Evolutionary conservation across 768 basidiomycete genomes (phyloP).

Genomic region (Tephrocybe sp.): DNA sequence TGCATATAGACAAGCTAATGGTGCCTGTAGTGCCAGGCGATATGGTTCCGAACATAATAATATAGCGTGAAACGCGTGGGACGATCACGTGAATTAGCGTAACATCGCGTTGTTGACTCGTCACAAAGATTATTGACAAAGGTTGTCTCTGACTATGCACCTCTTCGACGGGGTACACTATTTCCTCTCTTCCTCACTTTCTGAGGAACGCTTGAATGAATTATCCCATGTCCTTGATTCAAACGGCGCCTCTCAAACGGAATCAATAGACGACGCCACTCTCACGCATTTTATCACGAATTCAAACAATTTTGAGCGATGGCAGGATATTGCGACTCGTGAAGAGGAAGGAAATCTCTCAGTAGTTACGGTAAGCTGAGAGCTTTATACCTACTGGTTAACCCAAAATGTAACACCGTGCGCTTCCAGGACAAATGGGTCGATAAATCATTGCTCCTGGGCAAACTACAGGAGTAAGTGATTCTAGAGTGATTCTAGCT

Average conservation of each 20-base stretch:
- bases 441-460: constrained; percentile 58
- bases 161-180: constrained; percentile 43
- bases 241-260: constrained; percentile 45
- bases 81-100: constrained; percentile 3
- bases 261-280: constrained; percentile 28
- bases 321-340: constrained; percentile 33
- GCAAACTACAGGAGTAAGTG: constrained; percentile 54
- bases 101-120: constrained; percentile 16
- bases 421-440: constrained; percentile 60
- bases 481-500: too few species aligned
- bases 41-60: background rate
- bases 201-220: constrained; percentile 36
- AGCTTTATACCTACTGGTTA: background rate
- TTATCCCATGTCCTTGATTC: constrained; percentile 45
- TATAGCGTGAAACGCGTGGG: background rate
- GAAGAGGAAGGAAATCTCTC: constrained; percentile 22
- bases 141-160: constrained; percentile 12
- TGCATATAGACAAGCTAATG: too few species aligned
- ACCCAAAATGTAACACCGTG: background rate
- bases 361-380: constrained; percentile 35
- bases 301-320: constrained; percentile 53
- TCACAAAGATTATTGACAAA: constrained; percentile 5
- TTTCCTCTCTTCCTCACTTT: constrained; percentile 47
- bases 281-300: constrained; percentile 58
- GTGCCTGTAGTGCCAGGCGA: background rate